Evolutionary conservation across 495 filamentous ascomycete species (phyloP), one percentile per base, ranked within the genome.

Genomic region (Terfezia boudieri): DNA sequence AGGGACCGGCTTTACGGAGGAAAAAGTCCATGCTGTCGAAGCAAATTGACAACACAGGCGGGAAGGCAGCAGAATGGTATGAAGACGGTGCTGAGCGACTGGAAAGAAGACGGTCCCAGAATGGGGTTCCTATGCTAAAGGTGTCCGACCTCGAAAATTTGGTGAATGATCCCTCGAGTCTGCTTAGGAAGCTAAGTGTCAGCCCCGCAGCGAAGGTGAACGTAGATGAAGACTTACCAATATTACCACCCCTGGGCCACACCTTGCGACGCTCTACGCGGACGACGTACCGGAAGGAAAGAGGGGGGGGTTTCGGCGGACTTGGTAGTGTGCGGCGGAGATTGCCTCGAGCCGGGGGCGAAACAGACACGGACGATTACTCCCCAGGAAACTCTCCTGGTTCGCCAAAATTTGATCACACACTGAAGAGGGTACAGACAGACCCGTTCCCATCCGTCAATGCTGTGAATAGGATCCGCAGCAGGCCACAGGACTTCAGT

Each of bases 1-100:
- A 49, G 7, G 71, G 65, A 6, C 73, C 75, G 17, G 72, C 82
- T 43, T 67, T 96, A 54, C 73, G 80, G 58, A 78, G 90, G 61
- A 94, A 94, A 68, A 88, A 88, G 66, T 95, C 89, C 0, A 95
- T 94, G 87, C 71, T 99, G 10, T 95, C 88, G 7, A 79, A 79
- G 58, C 87, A 95, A 66, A 83, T 99, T 53, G 83, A 94, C 58
- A 81, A 75, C 57, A 73, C 74, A 5, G 74, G 74, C 4, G 82
- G 81, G 4, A 67, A 68, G 52, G 75, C 73, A 20, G 74, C 73
- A 12, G 74, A 77, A 26, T 75, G 75, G 43, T 94, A 90, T 64
- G 71, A 77, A 54, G 88, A 99, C 70, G 90, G 90, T 16, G 85
- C 89, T 0, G 90, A 96, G 50, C 74, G 79, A 58, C 67, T 95